These are phyloP conservation scores for Curvularia verruculosa DNA, from an alignment of 2,329 filamentous ascomycete species.

Conservation along the genomic window DNA sequence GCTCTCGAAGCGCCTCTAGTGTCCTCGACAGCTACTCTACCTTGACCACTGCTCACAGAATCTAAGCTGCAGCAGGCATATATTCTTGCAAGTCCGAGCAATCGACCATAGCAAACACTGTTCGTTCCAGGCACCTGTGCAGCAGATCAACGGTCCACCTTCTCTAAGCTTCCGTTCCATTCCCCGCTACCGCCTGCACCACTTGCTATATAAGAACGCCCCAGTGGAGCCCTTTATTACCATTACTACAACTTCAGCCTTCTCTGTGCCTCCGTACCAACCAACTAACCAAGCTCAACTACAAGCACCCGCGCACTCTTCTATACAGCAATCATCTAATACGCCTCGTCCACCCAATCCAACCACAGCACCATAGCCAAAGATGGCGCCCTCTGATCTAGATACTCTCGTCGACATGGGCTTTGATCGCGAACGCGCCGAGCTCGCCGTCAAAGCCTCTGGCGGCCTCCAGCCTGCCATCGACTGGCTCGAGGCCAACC, in stretches of 20 bases:
- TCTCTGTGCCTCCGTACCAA: neutral
- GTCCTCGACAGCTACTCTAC: conserved; percentile 8
- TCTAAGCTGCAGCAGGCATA: neutral
- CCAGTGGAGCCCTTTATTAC: conserved; percentile 9
- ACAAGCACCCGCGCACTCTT: conserved; percentile 6
- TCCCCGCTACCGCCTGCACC: conserved; percentile 20
- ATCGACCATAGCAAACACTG: neutral
- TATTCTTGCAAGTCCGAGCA: neutral
- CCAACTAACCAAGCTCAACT: neutral
- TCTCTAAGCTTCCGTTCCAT: conserved; percentile 18
- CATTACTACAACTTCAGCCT: neutral
- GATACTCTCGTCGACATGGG: conserved; percentile 70
- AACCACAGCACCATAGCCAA: conserved; percentile 20
- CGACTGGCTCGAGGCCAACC: conserved; percentile 92
- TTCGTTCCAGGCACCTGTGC: neutral
- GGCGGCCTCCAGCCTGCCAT: conserved; percentile 85
- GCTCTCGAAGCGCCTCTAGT: conserved; percentile 15
- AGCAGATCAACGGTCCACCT: conserved; percentile 22
- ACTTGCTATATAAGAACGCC: conserved; percentile 6
- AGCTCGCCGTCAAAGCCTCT: conserved; percentile 82
- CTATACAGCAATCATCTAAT: neutral
- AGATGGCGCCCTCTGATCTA: conserved; percentile 61
- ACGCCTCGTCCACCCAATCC: conserved; percentile 10
- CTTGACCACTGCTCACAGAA: neutral
- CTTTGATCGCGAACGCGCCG: conserved; percentile 82